Percentiles rank a stretch among this genome's conserved stretches.
phyloP scores from a whole-genome alignment of 371 early-diverging fungal species.

The Actinomortierella wolfii region DNA sequence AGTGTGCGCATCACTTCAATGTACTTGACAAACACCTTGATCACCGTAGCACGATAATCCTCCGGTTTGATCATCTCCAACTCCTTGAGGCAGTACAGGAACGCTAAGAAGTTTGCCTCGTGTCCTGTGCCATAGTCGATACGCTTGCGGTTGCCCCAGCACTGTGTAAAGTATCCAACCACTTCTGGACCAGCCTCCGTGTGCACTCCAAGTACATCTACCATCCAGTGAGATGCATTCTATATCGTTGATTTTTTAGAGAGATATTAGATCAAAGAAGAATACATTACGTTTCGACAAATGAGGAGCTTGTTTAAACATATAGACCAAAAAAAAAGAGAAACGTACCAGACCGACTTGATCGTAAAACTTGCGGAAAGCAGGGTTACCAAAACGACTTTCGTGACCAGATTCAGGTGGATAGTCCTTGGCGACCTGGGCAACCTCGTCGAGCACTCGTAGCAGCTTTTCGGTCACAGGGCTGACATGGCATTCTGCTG shows the following conservation, averaged over 20 bases:
- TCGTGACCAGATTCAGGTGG: constrained; percentile 79
- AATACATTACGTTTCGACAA: neutral
- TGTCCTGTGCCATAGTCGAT: constrained; percentile 99
- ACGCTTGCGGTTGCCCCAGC: constrained; percentile 95
- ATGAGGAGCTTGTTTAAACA: neutral
- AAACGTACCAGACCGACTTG: constrained; percentile 59
- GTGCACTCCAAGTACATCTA: constrained; percentile 47
- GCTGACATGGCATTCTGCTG: constrained; percentile 56
- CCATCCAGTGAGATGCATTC: constrained; percentile 48
- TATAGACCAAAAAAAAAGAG: neutral
- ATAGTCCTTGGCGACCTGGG: constrained; percentile 66
- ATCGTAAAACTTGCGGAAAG: constrained; percentile 85
- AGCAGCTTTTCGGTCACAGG: constrained; percentile 53
- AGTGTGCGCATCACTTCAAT: constrained; percentile 86
- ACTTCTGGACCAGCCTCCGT: constrained; percentile 71
- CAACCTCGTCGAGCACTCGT: constrained; percentile 64
- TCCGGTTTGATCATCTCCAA: constrained; percentile 62
- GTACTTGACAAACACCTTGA: constrained; percentile 89
- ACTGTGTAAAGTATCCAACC: constrained; percentile 78
- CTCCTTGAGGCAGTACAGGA: constrained; percentile 87
- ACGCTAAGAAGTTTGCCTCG: constrained; percentile 96
- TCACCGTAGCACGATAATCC: constrained; percentile 78
- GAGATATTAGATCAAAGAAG: constrained; percentile 4
- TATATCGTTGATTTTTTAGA: constrained; percentile 5
- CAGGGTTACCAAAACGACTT: constrained; percentile 91